These are phyloP conservation scores for Penicillium pulvis DNA, from an alignment of 495 filamentous ascomycete species.

Conservation along the genomic window DNA sequence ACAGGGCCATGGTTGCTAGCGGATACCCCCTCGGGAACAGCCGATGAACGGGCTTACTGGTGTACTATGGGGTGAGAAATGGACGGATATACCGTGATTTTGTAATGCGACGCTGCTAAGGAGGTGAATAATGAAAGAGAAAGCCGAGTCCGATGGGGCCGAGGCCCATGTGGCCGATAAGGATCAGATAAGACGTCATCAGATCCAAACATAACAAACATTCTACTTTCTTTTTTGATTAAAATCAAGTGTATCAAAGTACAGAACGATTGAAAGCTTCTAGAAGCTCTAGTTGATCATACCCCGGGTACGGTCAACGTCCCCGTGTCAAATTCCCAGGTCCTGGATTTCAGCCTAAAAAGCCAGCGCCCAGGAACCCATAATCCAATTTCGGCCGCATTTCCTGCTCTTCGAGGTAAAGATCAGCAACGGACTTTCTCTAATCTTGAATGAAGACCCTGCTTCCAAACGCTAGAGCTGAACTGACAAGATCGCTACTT, in stretches of 20 bases:
- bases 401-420: not conserved
- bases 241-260: not conserved
- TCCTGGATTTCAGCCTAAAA: not conserved
- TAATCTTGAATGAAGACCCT: not conserved
- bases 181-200: slow-evolving; percentile 1
- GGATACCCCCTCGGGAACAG: slow-evolving; percentile 10
- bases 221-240: not conserved
- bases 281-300: not conserved
- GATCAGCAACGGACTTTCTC: not conserved
- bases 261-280: not conserved
- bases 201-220: not conserved
- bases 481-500: not conserved
- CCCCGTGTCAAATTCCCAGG: not conserved
- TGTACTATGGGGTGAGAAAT: not conserved
- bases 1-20: slow-evolving; percentile 36
- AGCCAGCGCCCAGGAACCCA: not conserved
- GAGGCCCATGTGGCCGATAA: slow-evolving; percentile 4
- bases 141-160: not conserved
- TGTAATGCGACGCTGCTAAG: not conserved
- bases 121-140: not conserved
- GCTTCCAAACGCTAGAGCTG: not conserved
- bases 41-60: not conserved
- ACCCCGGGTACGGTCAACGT: not conserved
- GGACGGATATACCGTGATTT: not conserved
- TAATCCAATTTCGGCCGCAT: not conserved